Evolutionary conservation across 768 basidiomycete genomes (phyloP).

Genomic region (Saitozyma sp.): DNA sequence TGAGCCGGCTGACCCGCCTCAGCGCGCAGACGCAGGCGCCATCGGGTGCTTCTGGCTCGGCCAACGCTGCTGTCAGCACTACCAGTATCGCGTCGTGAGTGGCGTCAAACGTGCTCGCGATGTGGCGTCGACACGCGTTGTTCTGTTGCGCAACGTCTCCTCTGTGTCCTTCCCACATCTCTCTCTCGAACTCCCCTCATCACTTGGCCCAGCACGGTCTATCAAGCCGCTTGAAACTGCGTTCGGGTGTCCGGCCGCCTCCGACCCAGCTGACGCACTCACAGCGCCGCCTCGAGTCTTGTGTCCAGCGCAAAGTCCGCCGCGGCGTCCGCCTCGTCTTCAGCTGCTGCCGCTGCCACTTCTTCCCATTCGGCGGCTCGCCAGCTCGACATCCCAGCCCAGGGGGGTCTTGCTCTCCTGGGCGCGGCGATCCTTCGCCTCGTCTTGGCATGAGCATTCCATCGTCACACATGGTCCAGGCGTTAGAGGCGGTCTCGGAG

Average conservation of each 20-base stretch:
- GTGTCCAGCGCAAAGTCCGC: neutral
- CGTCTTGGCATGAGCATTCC: neutral
- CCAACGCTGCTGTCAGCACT: too few relatives aligned
- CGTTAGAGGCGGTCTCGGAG: neutral
- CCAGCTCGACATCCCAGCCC: conserved; percentile 6
- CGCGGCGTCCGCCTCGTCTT: neutral
- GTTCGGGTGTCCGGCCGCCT: neutral
- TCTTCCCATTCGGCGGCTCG: conserved; percentile 1
- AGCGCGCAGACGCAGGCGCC: too few relatives aligned
- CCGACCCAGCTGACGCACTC: neutral
- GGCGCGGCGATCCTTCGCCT: neutral
- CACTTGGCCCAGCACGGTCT: neutral
- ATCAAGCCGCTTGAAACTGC: neutral
- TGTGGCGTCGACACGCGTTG: neutral
- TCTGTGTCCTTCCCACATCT: conserved; percentile 1
- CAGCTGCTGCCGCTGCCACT: conserved; percentile 8
- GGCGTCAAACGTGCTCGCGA: too few relatives aligned
- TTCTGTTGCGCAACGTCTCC: neutral
- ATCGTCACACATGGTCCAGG: neutral
- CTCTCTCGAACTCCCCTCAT: conserved; percentile 2
- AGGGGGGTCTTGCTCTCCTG: conserved; percentile 5
- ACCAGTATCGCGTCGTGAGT: too few relatives aligned
- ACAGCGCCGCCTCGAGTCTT: conserved; percentile 2
- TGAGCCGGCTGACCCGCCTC: too few relatives aligned
- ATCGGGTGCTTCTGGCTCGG: too few relatives aligned